Base-by-base conservation (phyloP, 1,139 yeast genomes). In the Yamadazyma buinensis region DNA sequence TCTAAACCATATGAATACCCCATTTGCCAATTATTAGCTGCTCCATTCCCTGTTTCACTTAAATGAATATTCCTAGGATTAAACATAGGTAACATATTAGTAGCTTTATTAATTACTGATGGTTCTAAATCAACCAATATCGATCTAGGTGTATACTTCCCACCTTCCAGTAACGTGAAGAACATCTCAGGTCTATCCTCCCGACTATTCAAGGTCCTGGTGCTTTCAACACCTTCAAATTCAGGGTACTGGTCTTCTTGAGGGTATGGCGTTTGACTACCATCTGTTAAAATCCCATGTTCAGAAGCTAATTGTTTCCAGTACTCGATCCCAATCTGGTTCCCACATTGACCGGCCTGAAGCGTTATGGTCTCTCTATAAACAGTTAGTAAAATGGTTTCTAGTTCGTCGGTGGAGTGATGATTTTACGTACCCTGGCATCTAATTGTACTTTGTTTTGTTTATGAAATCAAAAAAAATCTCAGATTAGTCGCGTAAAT, bases 21-120 rank as follows among this genome's bases (percentile, higher is more conserved):
- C 37, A 81, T 81, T 2, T 90, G 85, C 97, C 97, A 92, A 45
- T 87, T 87, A 57, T 92, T 92, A 15, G 95, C 98, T 0, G 98
- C 98, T 3, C 96, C 95, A 23, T 82, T 75, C 3, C 96, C 96
- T 17, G 79, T 80, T 15, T 81, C 74, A 28, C 95, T 80, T 21
- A 86, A 64, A 61, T 86, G 92, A 9, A 86, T 65, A 52, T 86
- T 88, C 46, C 95, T 75, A 0, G 95, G 90, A 52, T 90, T 86
- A 61, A 87, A 85, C 67, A 92, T 72, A 18, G 80, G 79, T 27
- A 83, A 72, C 19, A 72, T 64, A 36, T 70, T 66, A 19, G 67
- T 53, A 28, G 86, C 79, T 40, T 83, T 80, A 40, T 75, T 72
- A 31, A 92, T 76, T 2, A 90, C 97, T 14, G 96, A 77, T 0